These are phyloP conservation scores for Herpetospermum pedunculosum DNA, from an alignment of 306 rosid species.

Conservation along the genomic window DNA sequence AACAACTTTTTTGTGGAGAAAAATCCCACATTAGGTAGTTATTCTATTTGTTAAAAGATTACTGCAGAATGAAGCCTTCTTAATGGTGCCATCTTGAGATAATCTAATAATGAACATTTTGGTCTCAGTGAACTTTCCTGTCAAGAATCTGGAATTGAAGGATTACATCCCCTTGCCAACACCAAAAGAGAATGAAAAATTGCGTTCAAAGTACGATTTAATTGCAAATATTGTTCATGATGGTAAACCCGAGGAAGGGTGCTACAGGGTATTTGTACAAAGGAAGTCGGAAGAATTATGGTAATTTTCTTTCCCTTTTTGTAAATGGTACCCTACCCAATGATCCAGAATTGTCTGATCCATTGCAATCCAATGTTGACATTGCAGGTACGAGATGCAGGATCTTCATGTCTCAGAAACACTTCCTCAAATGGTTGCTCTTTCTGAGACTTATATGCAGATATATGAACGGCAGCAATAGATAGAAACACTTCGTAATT, in stretches of 20 bases:
- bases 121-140: slow-evolving; percentile 82
- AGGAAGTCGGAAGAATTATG: slow-evolving; percentile 87
- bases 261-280: slow-evolving; percentile 80
- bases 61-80: no score
- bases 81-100: not conserved
- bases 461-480: slow-evolving; percentile 87
- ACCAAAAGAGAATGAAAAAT: slow-evolving; percentile 55
- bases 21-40: slow-evolving; percentile 80
- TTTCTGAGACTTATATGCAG: slow-evolving; percentile 91
- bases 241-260: slow-evolving; percentile 88
- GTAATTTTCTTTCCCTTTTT: slow-evolving; percentile 25
- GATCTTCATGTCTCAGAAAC: slow-evolving; percentile 90
- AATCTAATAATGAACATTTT: slow-evolving; percentile 9
- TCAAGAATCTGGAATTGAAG: slow-evolving; percentile 89
- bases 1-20: slow-evolving; percentile 96
- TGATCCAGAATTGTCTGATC: not conserved
- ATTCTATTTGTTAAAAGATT: not conserved
- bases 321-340: not conserved
- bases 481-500: not conserved
- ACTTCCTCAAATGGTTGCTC: slow-evolving; percentile 93
- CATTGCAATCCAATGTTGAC: not conserved
- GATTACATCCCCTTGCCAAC: slow-evolving; percentile 90
- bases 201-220: slow-evolving; percentile 75
- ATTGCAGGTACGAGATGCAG: slow-evolving; percentile 92
- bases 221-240: slow-evolving; percentile 90